Percentiles rank a stretch among this genome's conserved stretches.
phyloP scores from a whole-genome alignment of 805 yeast genomes.

The Dipodascus albidus region DNA sequence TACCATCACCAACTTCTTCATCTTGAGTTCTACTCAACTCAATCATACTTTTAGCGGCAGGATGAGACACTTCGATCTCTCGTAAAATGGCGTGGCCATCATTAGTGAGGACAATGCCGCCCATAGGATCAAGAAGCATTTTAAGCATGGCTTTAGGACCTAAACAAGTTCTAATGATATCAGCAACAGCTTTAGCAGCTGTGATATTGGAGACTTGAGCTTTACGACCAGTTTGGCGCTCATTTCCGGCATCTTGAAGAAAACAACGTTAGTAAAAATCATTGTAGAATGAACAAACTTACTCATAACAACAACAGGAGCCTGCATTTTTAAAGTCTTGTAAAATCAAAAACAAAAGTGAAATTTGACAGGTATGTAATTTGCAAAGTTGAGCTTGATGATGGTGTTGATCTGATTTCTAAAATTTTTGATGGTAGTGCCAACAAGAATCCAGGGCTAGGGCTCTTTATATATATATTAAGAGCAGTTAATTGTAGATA shows the following conservation, averaged over 20 bases:
- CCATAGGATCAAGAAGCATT: conserved; percentile 92
- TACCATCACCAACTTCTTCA: conserved; percentile 98
- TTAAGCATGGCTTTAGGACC: conserved; percentile 99
- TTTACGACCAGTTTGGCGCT: conserved; percentile 91
- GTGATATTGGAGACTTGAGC: conserved; percentile 96
- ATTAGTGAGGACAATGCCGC: conserved; percentile 88
- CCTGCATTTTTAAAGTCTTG: conserved; percentile 39
- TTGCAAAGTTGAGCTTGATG: background rate
- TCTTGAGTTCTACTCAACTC: conserved; percentile 95
- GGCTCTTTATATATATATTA: background rate
- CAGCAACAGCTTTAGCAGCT: conserved; percentile 99
- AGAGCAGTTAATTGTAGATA: no score
- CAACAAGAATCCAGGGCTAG: background rate
- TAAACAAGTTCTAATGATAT: conserved; percentile 91
- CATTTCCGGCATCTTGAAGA: conserved; percentile 56
- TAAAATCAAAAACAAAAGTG: background rate
- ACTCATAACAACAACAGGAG: conserved; percentile 11
- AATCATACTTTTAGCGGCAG: conserved; percentile 98
- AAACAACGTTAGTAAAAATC: conserved; percentile 11
- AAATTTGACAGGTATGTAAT: background rate
- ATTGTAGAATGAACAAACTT: background rate
- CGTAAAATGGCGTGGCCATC: conserved; percentile 98
- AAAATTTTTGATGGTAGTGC: background rate
- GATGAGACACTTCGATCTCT: conserved; percentile 91
- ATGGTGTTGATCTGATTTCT: background rate